These are phyloP conservation scores for Poa pratensis DNA, from an alignment of 176 grass and related monocot species.

Conservation along the genomic window DNA sequence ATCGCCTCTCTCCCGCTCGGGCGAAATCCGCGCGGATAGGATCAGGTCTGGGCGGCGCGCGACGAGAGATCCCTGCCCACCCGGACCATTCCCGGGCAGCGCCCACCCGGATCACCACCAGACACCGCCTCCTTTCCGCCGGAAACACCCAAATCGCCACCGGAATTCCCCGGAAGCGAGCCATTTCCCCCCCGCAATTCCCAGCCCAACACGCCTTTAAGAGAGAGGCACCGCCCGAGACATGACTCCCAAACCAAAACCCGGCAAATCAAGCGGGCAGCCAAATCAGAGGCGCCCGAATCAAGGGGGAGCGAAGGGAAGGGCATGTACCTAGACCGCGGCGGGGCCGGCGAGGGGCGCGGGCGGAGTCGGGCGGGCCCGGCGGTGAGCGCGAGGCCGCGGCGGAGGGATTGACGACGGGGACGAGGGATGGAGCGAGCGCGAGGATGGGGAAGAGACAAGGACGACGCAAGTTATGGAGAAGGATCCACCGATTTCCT, in stretches of 20 bases:
- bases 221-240: no score
- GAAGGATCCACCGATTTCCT: conserved; percentile 11
- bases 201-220: no score
- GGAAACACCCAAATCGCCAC: conserved; percentile 9
- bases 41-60: background rate
- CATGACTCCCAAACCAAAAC: background rate
- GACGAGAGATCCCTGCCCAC: conserved; percentile 36
- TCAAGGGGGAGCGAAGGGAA: background rate
- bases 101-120: background rate
- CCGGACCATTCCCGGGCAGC: background rate
- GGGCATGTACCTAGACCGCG: conserved; percentile 32
- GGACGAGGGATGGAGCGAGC: background rate
- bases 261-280: background rate
- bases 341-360: conserved; percentile 24
- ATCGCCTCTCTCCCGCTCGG: background rate
- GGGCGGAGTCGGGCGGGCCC: conserved; percentile 15
- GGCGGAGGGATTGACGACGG: conserved; percentile 15
- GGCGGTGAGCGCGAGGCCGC: conserved; percentile 45
- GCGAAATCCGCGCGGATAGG: background rate
- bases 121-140: background rate
- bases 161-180: background rate
- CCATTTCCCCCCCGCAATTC: background rate
- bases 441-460: background rate
- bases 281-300: background rate
- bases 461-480: conserved; percentile 42